Percentiles rank a stretch among this genome's conserved stretches.
phyloP scores from a whole-genome alignment of 2,329 filamentous ascomycete species.

The Pseudogymnoascus sp. region DNA sequence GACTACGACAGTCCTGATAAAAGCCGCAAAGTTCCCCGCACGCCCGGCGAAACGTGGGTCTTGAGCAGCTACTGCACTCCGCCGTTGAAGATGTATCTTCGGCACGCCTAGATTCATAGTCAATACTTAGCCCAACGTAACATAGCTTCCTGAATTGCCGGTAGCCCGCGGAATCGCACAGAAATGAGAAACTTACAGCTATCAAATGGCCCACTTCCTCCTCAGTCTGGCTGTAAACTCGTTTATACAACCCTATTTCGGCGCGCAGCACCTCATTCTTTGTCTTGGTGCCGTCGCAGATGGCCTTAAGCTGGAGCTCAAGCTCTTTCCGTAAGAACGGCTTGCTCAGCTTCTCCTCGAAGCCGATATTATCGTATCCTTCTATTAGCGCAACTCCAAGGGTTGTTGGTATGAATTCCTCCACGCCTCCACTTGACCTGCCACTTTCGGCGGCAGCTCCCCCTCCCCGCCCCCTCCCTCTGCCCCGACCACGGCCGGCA shows the following conservation, averaged over 20 bases:
- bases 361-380: constrained; percentile 89
- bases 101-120: constrained; percentile 1
- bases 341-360: constrained; percentile 87
- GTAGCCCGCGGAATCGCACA: background rate
- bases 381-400: constrained; percentile 86
- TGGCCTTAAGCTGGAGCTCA: constrained; percentile 94
- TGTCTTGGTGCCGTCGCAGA: constrained; percentile 78
- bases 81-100: background rate
- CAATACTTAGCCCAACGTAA: background rate
- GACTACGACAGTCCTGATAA: background rate
- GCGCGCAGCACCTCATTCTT: constrained; percentile 68
- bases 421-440: constrained; percentile 43
- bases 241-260: constrained; percentile 77
- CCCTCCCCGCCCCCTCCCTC: constrained; percentile 29
- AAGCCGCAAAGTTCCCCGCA: background rate
- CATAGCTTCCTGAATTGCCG: background rate
- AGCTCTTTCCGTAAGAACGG: constrained; percentile 96
- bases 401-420: constrained; percentile 87
- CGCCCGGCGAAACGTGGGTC: background rate
- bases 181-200: constrained; percentile 39
- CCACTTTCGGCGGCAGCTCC: constrained; percentile 33
- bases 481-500: constrained; percentile 25
- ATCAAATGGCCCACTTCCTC: constrained; percentile 63
- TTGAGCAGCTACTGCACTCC: background rate
- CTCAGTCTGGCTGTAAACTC: constrained; percentile 75